Percentiles rank a stretch among this genome's conserved stretches.
Conservation (phyloP, 768 basidiomycete species). For the Amanita molliuscula region DNA sequence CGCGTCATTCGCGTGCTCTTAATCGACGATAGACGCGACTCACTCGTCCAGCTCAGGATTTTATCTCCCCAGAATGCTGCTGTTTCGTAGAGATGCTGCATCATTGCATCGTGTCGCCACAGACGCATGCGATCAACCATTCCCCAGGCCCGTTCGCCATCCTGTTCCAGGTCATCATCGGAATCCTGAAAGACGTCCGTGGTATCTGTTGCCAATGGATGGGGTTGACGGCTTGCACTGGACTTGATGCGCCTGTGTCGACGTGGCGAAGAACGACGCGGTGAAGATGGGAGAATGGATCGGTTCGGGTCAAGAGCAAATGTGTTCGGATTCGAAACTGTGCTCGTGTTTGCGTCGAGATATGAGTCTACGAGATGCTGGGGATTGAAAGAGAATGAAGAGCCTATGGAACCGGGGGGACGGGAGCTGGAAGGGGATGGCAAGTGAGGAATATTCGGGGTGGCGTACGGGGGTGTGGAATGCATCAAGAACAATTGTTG, state of each 20-base stretch:
- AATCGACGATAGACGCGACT: conserved; percentile 22
- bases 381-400: conserved; percentile 79
- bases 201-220: conserved; percentile 73
- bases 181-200: conserved; percentile 68
- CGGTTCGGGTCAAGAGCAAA: conserved; percentile 70
- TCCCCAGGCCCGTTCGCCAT: conserved; percentile 62
- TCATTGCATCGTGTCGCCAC: conserved; percentile 96
- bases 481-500: conserved; percentile 16
- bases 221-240: conserved; percentile 35
- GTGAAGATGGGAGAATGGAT: conserved; percentile 67
- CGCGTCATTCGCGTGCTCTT: conserved; percentile 2
- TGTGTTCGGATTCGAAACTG: conserved; percentile 42
- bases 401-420: conserved; percentile 59
- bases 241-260: conserved; percentile 45
- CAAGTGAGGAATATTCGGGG: conserved; percentile 30
- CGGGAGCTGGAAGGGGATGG: conserved; percentile 47
- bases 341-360: conserved; percentile 53
- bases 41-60: conserved; percentile 91
- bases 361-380: conserved; percentile 67
- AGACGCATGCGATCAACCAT: conserved; percentile 92
- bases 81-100: conserved; percentile 96
- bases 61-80: conserved; percentile 99
- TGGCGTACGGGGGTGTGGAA: conserved; percentile 41
- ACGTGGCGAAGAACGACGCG: conserved; percentile 56
- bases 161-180: conserved; percentile 47